Evolutionary conservation across 2,329 filamentous ascomycete genomes (phyloP).

Genomic region (Hyphodiscus sp.): DNA sequence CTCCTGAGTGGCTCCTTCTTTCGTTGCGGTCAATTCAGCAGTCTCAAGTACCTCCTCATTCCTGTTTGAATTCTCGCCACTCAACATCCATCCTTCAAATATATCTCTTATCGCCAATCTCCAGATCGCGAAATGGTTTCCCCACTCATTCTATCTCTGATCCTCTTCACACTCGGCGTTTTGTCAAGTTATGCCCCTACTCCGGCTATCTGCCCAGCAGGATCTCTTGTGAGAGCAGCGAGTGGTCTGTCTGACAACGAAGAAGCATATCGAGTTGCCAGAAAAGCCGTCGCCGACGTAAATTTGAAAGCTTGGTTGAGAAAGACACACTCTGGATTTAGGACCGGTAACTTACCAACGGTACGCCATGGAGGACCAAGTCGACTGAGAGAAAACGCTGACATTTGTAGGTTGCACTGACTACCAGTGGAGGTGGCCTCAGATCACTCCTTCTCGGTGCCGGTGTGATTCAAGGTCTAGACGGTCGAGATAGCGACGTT

Average conservation of each 20-base stretch:
- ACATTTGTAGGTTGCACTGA: slow-evolving; percentile 31
- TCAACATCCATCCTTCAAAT: background rate
- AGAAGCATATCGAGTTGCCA: slow-evolving; percentile 32
- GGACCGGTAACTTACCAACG: slow-evolving; percentile 32
- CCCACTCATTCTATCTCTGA: slow-evolving; percentile 4
- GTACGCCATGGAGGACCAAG: slow-evolving; percentile 8
- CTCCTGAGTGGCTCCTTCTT: background rate
- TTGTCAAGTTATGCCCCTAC: slow-evolving; percentile 31
- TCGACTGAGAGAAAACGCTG: background rate
- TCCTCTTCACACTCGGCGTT: slow-evolving; percentile 5
- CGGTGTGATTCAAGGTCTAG: slow-evolving; percentile 28
- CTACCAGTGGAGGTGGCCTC: slow-evolving; percentile 29
- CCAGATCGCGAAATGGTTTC: slow-evolving; percentile 8
- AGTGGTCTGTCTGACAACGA: slow-evolving; percentile 33
- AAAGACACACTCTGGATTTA: slow-evolving; percentile 31
- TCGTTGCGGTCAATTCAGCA: background rate
- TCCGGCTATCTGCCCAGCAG: slow-evolving; percentile 32
- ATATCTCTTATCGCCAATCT: background rate
- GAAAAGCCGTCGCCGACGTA: slow-evolving; percentile 34
- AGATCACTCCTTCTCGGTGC: slow-evolving; percentile 27
- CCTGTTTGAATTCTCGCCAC: background rate
- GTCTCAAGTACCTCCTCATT: background rate
- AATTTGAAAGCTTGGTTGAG: slow-evolving; percentile 35
- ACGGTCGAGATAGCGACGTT: slow-evolving; percentile 35
- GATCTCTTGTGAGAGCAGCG: slow-evolving; percentile 33